Evolutionary conservation across 2,329 filamentous ascomycete genomes (phyloP), one percentile per base, ranked within the genome.

Genomic region (Fusarium sp.): DNA sequence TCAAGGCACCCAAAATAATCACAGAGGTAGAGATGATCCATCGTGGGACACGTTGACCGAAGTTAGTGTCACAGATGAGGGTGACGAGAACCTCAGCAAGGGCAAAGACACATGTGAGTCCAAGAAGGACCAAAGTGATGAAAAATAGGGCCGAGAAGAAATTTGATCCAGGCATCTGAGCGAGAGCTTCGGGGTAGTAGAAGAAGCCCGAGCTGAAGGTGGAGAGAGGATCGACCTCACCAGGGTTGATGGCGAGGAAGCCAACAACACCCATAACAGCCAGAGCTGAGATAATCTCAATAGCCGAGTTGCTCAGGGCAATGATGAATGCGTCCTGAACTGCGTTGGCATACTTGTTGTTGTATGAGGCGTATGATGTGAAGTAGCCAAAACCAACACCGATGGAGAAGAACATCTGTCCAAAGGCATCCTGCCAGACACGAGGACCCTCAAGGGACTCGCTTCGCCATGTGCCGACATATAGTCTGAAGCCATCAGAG

Each of bases 361-460:
- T 87, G 74, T 87, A 88, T 0, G 83, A 86, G 2, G 85, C 85
- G 56, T 87, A 88, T 0, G 82, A 83, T 0, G 85, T 87, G 48
- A 86, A 87, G 69, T 85, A 86, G 2, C 85, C 85, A 58, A 87
- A 86, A 0, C 84, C 85, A 5, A 87, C 84, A 2, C 85, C 85
- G 2, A 77, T 78, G 0, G 74, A 76, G 47, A 78, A 78, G 52
- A 79, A 77, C 29, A 78, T 75, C 41, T 88, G 85, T 0, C 85
- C 85, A 13, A 84, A 82, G 2, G 85, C 85, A 4, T 82, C 84
- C 67, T 87, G 85, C 85, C 85, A 88, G 2, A 65, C 62, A 80
- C 47, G 8, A 2, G 59, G 59, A 1, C 60, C 63, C 1, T 52
- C 46, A 0, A 88, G 79, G 52, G 86, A 80, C 16, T 80, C 80